phyloP scores from a whole-genome alignment of 306 rosid genomes.

The Vigna hirtella region DNA sequence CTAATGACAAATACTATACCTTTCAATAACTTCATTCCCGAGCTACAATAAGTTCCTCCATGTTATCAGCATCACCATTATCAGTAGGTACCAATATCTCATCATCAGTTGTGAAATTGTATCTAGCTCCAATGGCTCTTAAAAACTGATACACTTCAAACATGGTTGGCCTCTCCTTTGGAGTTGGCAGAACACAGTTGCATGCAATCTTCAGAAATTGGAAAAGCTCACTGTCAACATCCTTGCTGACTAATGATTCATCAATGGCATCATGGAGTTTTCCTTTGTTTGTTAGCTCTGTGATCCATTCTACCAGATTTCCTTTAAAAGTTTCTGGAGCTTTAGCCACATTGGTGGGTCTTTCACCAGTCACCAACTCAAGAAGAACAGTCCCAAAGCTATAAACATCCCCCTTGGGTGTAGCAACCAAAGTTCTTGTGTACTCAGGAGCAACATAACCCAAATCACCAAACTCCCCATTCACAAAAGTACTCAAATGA shows the following conservation, averaged over 20 bases:
- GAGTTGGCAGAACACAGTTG: constrained; percentile 63
- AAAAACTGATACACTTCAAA: constrained; percentile 95
- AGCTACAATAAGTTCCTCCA: constrained; percentile 87
- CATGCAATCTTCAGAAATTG: constrained; percentile 90
- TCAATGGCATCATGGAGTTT: constrained; percentile 71
- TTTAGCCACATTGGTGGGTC: constrained; percentile 67
- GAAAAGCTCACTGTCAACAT: constrained; percentile 75
- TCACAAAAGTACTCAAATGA: constrained; percentile 94
- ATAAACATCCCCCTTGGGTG: constrained; percentile 89
- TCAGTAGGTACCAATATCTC: constrained; percentile 65
- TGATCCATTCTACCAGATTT: constrained; percentile 83
- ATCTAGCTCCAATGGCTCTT: constrained; percentile 76
- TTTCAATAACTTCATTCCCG: constrained; percentile 47
- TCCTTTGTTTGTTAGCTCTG: constrained; percentile 56
- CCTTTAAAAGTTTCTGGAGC: constrained; percentile 88
- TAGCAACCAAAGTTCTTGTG: constrained; percentile 84
- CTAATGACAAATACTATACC: constrained; percentile 35
- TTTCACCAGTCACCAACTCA: constrained; percentile 92
- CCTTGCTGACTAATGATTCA: constrained; percentile 64
- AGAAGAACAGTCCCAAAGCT: constrained; percentile 94
- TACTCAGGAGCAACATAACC: constrained; percentile 99
- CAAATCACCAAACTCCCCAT: constrained; percentile 91
- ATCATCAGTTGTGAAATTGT: constrained; percentile 78
- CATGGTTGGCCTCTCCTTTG: constrained; percentile 96
- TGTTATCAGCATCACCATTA: constrained; percentile 40